Conservation (phyloP, 2,329 filamentous ascomycete species). For the Diaporthe velutina region DNA sequence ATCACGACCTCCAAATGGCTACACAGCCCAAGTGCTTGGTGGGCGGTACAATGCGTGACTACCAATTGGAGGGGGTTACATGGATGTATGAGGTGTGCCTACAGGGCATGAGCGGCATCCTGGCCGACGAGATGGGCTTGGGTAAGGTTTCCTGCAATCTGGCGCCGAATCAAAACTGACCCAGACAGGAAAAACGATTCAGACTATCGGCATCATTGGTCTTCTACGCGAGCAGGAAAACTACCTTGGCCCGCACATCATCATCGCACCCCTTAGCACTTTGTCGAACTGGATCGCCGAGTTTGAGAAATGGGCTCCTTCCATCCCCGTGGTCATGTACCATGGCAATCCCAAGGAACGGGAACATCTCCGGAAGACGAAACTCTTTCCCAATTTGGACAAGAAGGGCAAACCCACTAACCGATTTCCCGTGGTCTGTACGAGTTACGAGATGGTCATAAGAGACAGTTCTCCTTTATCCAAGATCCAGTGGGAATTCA, state of each 20-base stretch:
- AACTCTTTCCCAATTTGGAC: conserved; percentile 75
- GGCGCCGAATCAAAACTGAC: conserved; percentile 33
- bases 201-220: conserved; percentile 89
- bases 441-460: conserved; percentile 96
- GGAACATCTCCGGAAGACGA: conserved; percentile 79
- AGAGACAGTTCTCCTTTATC: conserved; percentile 86
- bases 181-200: conserved; percentile 82
- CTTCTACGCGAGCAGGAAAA: conserved; percentile 88
- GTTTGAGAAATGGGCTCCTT: conserved; percentile 90
- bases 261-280: conserved; percentile 91
- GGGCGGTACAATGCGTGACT: conserved; percentile 91
- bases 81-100: conserved; percentile 89
- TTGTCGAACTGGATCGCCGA: conserved; percentile 97
- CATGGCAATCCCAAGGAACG: conserved; percentile 86
- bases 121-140: conserved; percentile 95
- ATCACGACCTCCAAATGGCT: conserved; percentile 81
- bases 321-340: conserved; percentile 89
- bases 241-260: conserved; percentile 87
- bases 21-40: conserved; percentile 84
- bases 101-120: conserved; percentile 90
- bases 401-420: conserved; percentile 68
- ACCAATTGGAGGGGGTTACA: conserved; percentile 93
- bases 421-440: conserved; percentile 92
- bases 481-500: conserved; percentile 95
- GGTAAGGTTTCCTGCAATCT: conserved; percentile 55